These are phyloP conservation scores for Zopfochytrium polystomum DNA, from an alignment of 371 early-diverging fungal genomes.

Conservation along the genomic window DNA sequence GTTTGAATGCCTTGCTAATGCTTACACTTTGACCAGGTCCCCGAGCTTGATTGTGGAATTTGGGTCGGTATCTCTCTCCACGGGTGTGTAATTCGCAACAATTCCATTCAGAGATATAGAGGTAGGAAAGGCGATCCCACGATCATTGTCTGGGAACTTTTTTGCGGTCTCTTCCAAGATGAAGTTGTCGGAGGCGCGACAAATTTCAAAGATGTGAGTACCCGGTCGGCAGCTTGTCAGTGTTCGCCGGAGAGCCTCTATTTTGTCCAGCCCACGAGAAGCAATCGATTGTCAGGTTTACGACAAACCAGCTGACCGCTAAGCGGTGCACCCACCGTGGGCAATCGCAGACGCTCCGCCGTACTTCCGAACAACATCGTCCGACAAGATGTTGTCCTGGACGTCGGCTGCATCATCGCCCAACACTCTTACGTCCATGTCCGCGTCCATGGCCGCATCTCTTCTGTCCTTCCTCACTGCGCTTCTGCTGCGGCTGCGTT, in stretches of 20 bases:
- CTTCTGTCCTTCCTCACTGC: conserved; percentile 4
- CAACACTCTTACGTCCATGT: background rate
- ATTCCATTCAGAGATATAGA: conserved; percentile 77
- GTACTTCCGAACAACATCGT: conserved; percentile 72
- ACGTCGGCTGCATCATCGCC: conserved; percentile 11
- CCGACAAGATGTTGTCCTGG: conserved; percentile 61
- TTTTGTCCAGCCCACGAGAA: background rate
- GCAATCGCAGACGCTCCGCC: conserved; percentile 76
- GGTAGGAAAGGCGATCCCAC: conserved; percentile 85
- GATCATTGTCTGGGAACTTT: conserved; percentile 68
- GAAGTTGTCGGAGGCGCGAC: conserved; percentile 77
- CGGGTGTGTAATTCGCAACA: conserved; percentile 73
- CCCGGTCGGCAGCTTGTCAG: conserved; percentile 37
- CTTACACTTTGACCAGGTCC: conserved; percentile 87
- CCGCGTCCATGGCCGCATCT: background rate
- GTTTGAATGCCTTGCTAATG: conserved; percentile 32
- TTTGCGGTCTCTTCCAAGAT: conserved; percentile 57
- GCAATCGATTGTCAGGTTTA: background rate
- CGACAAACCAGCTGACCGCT: conserved; percentile 4
- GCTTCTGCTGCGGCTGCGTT: conserved; percentile 2
- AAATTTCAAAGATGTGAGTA: conserved; percentile 68
- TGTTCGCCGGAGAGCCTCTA: conserved; percentile 24
- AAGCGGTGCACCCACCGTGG: conserved; percentile 52
- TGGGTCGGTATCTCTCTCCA: conserved; percentile 59
- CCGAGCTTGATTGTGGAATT: conserved; percentile 56